Percentiles rank a stretch among this genome's conserved stretches.
Evolutionary conservation across 2,329 filamentous ascomycete genomes (phyloP).

Genomic region (Trichophyton rubrum): DNA sequence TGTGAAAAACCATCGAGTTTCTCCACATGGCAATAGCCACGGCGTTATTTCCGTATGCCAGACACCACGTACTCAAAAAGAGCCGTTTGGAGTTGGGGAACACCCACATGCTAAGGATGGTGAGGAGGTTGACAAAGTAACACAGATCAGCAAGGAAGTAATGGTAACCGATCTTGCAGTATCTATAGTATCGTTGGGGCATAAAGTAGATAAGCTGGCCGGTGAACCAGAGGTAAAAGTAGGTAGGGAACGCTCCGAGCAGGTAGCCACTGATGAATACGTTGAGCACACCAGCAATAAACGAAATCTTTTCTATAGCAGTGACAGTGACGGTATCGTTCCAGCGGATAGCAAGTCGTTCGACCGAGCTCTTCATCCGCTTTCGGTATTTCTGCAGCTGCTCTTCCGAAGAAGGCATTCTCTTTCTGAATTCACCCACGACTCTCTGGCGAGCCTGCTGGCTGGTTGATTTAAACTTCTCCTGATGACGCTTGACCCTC

Average conservation of each 20-base stretch:
- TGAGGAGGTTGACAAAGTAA: slow-evolving; percentile 91
- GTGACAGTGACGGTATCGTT: slow-evolving; percentile 83
- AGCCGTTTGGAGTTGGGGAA: slow-evolving; percentile 84
- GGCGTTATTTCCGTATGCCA: slow-evolving; percentile 93
- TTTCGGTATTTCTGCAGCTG: slow-evolving; percentile 82
- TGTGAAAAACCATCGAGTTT: slow-evolving; percentile 96
- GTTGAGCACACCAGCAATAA: slow-evolving; percentile 92
- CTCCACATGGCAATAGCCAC: slow-evolving; percentile 98
- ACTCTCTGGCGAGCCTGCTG: slow-evolving; percentile 74
- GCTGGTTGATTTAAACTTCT: slow-evolving; percentile 64
- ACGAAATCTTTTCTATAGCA: slow-evolving; percentile 82
- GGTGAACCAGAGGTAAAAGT: slow-evolving; percentile 89
- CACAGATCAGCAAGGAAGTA: slow-evolving; percentile 96
- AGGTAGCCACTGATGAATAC: slow-evolving; percentile 94
- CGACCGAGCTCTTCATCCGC: slow-evolving; percentile 79
- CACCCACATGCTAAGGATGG: slow-evolving; percentile 72
- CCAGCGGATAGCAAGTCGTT: slow-evolving; percentile 73
- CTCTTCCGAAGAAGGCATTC: slow-evolving; percentile 77
- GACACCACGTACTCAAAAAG: slow-evolving; percentile 81
- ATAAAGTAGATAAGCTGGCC: slow-evolving; percentile 84
- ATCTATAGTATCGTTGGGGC: slow-evolving; percentile 87
- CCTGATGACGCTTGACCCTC: slow-evolving; percentile 69
- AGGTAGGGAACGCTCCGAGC: slow-evolving; percentile 71
- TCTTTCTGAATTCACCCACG: slow-evolving; percentile 81
- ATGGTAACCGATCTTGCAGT: slow-evolving; percentile 82